Conservation (phyloP, 768 basidiomycete species). For the Trametes punicea region DNA sequence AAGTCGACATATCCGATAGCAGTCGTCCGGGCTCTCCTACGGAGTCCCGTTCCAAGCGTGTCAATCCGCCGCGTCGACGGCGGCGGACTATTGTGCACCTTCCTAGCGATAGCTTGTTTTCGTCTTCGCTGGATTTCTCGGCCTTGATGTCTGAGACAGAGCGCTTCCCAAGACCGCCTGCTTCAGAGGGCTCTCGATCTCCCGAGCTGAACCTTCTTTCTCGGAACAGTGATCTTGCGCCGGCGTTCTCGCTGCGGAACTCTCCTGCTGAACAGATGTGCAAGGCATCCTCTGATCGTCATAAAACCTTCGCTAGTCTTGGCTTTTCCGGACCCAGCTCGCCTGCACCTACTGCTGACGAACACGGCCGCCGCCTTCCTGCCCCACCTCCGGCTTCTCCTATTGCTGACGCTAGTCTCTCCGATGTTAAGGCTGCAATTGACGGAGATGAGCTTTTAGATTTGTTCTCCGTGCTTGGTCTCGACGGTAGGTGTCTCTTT, state of each 20-base stretch:
- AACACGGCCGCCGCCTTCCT: neutral
- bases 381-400: conserved; percentile 11
- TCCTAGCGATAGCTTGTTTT: conserved; percentile 28
- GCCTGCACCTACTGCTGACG: neutral
- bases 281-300: neutral
- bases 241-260: conserved; percentile 10
- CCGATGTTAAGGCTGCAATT: no score
- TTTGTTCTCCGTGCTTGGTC: conserved; percentile 23
- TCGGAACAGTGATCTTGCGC: conserved; percentile 7
- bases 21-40: conserved; percentile 11
- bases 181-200: conserved; percentile 9
- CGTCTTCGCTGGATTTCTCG: conserved; percentile 29
- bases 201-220: neutral
- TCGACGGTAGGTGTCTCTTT: conserved; percentile 23
- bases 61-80: conserved; percentile 20
- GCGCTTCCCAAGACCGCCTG: conserved; percentile 12
- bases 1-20: conserved; percentile 17
- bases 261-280: neutral
- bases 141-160: conserved; percentile 18
- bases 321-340: neutral
- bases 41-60: neutral
- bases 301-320: neutral
- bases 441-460: conserved; percentile 23
- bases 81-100: conserved; percentile 27
- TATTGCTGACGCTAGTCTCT: neutral